phyloP scores from a whole-genome alignment of 225 moss, liverwort and hornwort species.

The Ulota crispa region DNA sequence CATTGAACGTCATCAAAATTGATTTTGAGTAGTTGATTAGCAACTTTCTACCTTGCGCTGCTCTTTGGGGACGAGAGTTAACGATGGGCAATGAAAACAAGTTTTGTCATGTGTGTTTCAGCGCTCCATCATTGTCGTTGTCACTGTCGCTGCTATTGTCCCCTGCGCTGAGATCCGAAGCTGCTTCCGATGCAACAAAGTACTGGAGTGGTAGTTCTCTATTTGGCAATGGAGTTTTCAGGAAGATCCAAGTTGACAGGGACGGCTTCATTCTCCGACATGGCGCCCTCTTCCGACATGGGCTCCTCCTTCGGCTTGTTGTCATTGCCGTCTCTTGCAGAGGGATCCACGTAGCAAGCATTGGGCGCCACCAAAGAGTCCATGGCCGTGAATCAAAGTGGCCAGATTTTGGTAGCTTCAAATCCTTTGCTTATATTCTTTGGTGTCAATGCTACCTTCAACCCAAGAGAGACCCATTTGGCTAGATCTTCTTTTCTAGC shows the following conservation, averaged over 20 bases:
- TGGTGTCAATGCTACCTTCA: neutral
- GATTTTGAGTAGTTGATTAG: neutral
- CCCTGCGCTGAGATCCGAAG: neutral
- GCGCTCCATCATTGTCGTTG: neutral
- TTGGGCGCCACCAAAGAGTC: neutral
- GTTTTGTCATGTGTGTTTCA: neutral
- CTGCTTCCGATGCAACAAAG: neutral
- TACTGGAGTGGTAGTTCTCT: neutral
- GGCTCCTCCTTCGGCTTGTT: neutral
- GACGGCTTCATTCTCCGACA: neutral
- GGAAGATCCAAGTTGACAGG: neutral
- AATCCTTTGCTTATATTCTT: neutral
- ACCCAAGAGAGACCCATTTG: neutral
- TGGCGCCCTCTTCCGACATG: neutral
- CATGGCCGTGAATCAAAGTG: neutral
- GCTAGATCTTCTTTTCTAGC: neutral
- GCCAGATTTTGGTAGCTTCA: neutral
- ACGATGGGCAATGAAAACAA: neutral
- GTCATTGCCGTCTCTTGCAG: neutral
- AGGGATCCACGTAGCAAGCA: neutral
- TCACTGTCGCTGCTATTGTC: neutral
- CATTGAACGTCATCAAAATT: neutral
- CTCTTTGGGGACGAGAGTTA: neutral
- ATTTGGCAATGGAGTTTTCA: neutral
- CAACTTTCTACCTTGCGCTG: neutral